Evolutionary conservation across 2,329 filamentous ascomycete species (phyloP), one percentile per base, ranked within the genome.

Genomic region (Cercospora berteroae): DNA sequence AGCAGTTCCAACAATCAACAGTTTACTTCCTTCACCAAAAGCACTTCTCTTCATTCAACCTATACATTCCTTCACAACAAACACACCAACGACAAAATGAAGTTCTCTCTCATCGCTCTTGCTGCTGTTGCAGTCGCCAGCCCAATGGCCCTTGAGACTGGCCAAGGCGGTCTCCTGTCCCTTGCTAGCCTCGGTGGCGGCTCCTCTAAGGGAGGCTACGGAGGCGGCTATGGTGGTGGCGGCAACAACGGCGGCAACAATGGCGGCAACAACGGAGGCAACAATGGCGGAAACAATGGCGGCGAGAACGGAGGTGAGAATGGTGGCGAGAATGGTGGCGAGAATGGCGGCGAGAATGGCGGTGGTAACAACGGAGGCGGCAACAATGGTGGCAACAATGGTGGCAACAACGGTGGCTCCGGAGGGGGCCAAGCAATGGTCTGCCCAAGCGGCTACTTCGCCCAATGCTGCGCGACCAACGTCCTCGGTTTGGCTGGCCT

Each of bases 391-490:
- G n/a, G n/a, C 39, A 20, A 31, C 13, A 39, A 39, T 12, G 59
- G 59, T 6, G 39, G 42, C 42, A 29, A 29, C 12, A 25, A 25
- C 12, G 31, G 50, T 12, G 60, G 60, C 44, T 25, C 23, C 27
- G 50, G 50, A 18, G 33, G 31, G 10, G 20, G 20, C 29, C 20
- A 20, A 13, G 48, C 18, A 7, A 33, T 39, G 36, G 61, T 64
- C 50, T 64, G 61, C 61, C 61, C 61, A 44, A 44, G 20, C 36
- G 50, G 33, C 20, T 57, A 29, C 10, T 57, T 64, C 33, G 13
- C 61, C 27, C 61, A 57, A n/a, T 64, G 61, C 33, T 64, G 61
- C 61, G 31, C 42, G 23, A n/a, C 25, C 61, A 64, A 64, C 25
- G 61, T 64, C 8, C 50, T 64, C 8, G 61, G 61, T 13, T 16